Evolutionary conservation across 169 alveolate genomes (phyloP).

Genomic region (Eimeria maxima): DNA sequence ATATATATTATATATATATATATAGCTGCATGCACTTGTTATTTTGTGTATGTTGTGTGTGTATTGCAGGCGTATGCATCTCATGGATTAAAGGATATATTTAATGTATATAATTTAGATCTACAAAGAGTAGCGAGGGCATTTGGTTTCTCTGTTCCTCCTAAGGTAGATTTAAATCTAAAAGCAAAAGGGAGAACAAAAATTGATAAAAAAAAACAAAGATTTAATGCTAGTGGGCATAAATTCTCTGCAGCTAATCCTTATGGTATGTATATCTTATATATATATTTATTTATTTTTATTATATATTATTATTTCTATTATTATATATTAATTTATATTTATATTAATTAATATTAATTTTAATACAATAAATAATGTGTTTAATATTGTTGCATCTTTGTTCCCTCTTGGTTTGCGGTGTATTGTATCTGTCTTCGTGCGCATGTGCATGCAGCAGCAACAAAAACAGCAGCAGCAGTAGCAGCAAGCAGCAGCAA

Average conservation of each 20-base stretch:
- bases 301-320: not conserved
- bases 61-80: conserved; percentile 95
- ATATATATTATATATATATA: too few relatives aligned
- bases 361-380: not conserved
- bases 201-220: conserved; percentile 67
- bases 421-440: not conserved
- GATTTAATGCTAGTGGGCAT: conserved; percentile 83
- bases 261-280: too few relatives aligned
- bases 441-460: not conserved
- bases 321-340: not conserved
- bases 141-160: conserved; percentile 87
- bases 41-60: conserved; percentile 76
- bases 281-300: not conserved
- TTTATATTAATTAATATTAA: not conserved
- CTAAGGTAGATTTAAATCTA: conserved; percentile 85
- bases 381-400: not conserved
- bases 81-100: conserved; percentile 97
- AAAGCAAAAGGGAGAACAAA: conserved; percentile 81
- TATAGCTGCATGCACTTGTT: too few relatives aligned
- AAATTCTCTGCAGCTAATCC: conserved; percentile 87
- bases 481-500: not conserved
- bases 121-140: conserved; percentile 96
- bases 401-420: too few relatives aligned
- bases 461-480: not conserved
- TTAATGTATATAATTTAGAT: conserved; percentile 98